phyloP scores from a whole-genome alignment of 1,284 basidiomycete genomes.

The Rhodotorula sp. region DNA sequence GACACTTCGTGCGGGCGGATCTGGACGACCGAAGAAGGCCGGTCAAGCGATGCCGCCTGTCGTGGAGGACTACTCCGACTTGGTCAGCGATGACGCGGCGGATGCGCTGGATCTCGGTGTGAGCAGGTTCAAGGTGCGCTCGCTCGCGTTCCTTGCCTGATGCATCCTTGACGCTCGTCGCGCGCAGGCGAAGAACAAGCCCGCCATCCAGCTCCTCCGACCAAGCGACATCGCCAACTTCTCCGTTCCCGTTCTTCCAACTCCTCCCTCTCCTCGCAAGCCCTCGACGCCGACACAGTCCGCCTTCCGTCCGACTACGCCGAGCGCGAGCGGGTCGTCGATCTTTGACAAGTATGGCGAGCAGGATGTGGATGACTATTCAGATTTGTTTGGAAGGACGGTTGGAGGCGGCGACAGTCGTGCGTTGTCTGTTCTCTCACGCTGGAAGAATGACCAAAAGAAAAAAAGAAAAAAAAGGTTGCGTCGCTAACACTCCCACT shows the following conservation, averaged over 20 bases:
- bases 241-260: slow-evolving; percentile 45
- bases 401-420: slow-evolving; percentile 63
- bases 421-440: slow-evolving; percentile 51
- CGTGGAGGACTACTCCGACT: slow-evolving; percentile 85
- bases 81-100: slow-evolving; percentile 63
- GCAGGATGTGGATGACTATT: slow-evolving; percentile 43
- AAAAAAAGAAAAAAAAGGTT: too few species aligned
- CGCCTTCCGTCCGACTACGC: neutral
- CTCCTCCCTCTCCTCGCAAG: slow-evolving; percentile 47
- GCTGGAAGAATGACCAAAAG: neutral
- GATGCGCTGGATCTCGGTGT: slow-evolving; percentile 67
- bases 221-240: slow-evolving; percentile 56
- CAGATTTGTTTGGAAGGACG: slow-evolving; percentile 38
- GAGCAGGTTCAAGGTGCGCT: slow-evolving; percentile 68
- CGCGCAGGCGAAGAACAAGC: slow-evolving; percentile 64
- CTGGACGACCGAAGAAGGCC: neutral
- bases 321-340: neutral
- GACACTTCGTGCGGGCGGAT: neutral
- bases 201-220: slow-evolving; percentile 72
- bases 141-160: neutral
- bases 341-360: slow-evolving; percentile 74
- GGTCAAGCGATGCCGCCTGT: slow-evolving; percentile 45
- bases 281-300: too few species aligned
- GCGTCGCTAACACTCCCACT: too few species aligned
- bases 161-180: neutral